Conservation (phyloP, 352 stramenopile species). For the Bremia lactucae region DNA sequence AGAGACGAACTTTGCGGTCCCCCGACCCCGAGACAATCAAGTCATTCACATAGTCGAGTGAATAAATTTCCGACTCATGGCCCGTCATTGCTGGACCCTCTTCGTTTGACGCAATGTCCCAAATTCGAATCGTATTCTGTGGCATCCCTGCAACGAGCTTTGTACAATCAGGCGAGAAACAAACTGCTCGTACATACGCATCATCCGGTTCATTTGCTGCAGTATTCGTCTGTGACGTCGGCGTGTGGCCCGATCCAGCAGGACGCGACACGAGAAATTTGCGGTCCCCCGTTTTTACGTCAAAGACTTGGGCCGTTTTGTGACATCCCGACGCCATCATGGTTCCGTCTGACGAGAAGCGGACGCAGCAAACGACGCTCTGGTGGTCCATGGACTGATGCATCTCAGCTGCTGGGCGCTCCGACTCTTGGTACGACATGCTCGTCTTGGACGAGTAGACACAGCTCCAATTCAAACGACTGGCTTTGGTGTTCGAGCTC, state of each 20-base stretch:
- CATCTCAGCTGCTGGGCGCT: constrained; percentile 75
- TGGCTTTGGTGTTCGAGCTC: constrained; percentile 69
- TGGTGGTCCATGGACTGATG: constrained; percentile 85
- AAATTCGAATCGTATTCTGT: constrained; percentile 81
- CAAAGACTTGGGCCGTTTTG: constrained; percentile 81
- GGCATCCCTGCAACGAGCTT: constrained; percentile 84
- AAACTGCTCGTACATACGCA: constrained; percentile 75
- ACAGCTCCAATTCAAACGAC: constrained; percentile 78
- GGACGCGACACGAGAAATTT: constrained; percentile 74
- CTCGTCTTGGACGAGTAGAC: constrained; percentile 67
- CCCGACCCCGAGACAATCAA: constrained; percentile 81
- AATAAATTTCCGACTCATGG: constrained; percentile 83
- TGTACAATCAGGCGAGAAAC: constrained; percentile 75
- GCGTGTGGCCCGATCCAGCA: constrained; percentile 30
- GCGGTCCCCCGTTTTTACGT: constrained; percentile 74
- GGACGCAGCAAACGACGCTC: constrained; percentile 81
- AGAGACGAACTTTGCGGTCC: constrained; percentile 74
- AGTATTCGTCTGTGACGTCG: constrained; percentile 31
- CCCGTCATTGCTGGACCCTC: constrained; percentile 72
- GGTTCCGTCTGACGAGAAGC: constrained; percentile 72
- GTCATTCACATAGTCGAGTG: constrained; percentile 78
- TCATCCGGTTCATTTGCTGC: constrained; percentile 62
- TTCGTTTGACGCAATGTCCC: constrained; percentile 81
- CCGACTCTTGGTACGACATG: constrained; percentile 62
- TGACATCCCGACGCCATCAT: constrained; percentile 83